These are phyloP conservation scores for Citrullus amarus DNA, from an alignment of 306 rosid genomes.

Conservation along the genomic window DNA sequence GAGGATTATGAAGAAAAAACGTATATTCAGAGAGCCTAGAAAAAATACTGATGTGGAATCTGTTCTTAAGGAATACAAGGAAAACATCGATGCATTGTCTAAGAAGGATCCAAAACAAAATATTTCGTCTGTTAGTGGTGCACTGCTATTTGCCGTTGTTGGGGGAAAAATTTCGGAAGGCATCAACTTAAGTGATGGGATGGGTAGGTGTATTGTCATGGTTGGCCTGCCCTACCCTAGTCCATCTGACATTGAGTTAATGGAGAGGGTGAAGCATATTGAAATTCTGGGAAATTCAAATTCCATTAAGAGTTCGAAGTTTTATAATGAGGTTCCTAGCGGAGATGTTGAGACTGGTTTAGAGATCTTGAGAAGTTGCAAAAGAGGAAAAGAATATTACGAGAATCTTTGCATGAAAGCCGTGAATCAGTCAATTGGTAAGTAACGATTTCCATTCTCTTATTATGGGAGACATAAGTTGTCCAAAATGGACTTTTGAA, in stretches of 20 bases:
- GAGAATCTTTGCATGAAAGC: constrained; percentile 99
- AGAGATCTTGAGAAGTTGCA: constrained; percentile 67
- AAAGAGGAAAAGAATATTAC: constrained; percentile 78
- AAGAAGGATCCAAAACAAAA: constrained; percentile 27
- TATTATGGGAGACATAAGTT: background rate
- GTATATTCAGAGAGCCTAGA: constrained; percentile 82
- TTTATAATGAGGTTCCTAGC: constrained; percentile 24
- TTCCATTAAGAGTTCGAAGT: constrained; percentile 15
- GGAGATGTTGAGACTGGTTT: constrained; percentile 57
- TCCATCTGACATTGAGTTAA: constrained; percentile 74
- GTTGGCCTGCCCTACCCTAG: constrained; percentile 94
- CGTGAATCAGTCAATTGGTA: constrained; percentile 93
- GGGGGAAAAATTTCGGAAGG: constrained; percentile 97
- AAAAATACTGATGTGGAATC: constrained; percentile 70
- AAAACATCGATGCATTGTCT: constrained; percentile 34
- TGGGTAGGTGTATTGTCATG: constrained; percentile 93
- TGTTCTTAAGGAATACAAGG: constrained; percentile 69
- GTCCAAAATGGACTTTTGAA: background rate
- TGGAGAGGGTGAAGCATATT: constrained; percentile 85
- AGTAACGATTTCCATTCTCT: constrained; percentile 11
- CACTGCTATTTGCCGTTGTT: constrained; percentile 77
- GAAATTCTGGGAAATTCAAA: constrained; percentile 48
- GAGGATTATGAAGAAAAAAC: constrained; percentile 70
- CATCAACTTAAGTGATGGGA: constrained; percentile 93
- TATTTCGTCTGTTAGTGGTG: constrained; percentile 44